Evolutionary conservation across 306 rosid genomes (phyloP).

Genomic region (Gastrolobium villosum): DNA sequence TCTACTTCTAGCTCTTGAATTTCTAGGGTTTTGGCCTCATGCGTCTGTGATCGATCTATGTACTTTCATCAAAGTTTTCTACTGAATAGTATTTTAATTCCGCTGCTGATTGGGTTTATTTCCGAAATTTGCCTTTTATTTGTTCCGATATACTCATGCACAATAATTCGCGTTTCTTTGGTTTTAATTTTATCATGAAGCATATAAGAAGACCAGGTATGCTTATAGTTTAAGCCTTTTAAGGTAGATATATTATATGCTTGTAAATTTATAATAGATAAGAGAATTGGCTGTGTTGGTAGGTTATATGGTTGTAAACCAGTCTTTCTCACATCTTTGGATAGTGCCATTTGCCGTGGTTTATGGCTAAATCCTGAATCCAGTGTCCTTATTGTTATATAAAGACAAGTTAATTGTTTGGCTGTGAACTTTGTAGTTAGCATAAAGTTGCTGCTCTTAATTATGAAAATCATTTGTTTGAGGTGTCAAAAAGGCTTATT

Average conservation of each 20-base stretch:
- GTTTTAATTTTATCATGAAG: too few relatives aligned
- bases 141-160: not conserved
- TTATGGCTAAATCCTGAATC: not conserved
- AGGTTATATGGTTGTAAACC: not conserved
- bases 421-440: not conserved
- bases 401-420: not conserved
- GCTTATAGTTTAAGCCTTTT: not conserved
- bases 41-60: not conserved
- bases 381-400: not conserved
- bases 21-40: slow-evolving; percentile 41
- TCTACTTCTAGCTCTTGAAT: not conserved
- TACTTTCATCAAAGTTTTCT: slow-evolving; percentile 26
- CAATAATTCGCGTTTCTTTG: not conserved
- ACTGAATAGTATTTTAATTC: not conserved
- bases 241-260: not conserved
- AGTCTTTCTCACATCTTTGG: not conserved
- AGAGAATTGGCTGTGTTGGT: not conserved
- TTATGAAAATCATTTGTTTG: not conserved
- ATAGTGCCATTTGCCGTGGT: not conserved
- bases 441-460: not conserved
- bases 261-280: not conserved
- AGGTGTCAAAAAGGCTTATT: not conserved
- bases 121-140: not conserved
- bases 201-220: too few relatives aligned
- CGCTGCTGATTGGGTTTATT: not conserved